These are phyloP conservation scores for Lentinus brumalis DNA, from an alignment of 768 basidiomycete genomes.

Conservation along the genomic window DNA sequence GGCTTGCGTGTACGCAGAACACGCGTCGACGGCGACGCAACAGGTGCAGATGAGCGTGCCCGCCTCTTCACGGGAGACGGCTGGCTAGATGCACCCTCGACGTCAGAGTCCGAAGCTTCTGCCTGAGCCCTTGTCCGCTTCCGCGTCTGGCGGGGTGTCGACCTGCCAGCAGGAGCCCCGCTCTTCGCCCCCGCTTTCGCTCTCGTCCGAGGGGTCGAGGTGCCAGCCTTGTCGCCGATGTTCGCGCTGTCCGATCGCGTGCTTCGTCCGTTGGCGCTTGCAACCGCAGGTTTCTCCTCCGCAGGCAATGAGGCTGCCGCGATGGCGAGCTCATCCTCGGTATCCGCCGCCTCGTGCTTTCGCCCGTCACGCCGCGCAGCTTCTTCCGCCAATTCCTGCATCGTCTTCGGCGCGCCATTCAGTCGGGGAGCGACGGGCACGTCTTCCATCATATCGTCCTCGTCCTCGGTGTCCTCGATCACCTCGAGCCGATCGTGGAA, in stretches of 20 bases:
- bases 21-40: slow-evolving; percentile 34
- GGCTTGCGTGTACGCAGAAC: slow-evolving; percentile 59
- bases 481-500: background rate
- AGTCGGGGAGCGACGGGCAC: slow-evolving; percentile 4
- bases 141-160: slow-evolving; percentile 18
- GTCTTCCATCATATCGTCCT: slow-evolving; percentile 31
- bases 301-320: slow-evolving; percentile 1
- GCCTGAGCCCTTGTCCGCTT: slow-evolving; percentile 23
- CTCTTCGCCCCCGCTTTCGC: background rate
- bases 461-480: slow-evolving; percentile 30
- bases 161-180: background rate
- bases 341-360: background rate
- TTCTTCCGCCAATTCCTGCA: slow-evolving; percentile 65
- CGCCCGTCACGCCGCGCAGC: slow-evolving; percentile 14
- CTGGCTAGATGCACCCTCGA: slow-evolving; percentile 10
- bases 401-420: slow-evolving; percentile 51
- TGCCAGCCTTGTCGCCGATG: slow-evolving; percentile 12
- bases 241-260: slow-evolving; percentile 4
- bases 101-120: slow-evolving; percentile 7
- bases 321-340: slow-evolving; percentile 3
- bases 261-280: slow-evolving; percentile 8
- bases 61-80: slow-evolving; percentile 22
- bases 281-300: slow-evolving; percentile 19
- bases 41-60: background rate
- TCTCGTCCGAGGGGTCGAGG: slow-evolving; percentile 3